Conservation (phyloP, 805 yeast genomes). For the Sugiyamaella americana region DNA sequence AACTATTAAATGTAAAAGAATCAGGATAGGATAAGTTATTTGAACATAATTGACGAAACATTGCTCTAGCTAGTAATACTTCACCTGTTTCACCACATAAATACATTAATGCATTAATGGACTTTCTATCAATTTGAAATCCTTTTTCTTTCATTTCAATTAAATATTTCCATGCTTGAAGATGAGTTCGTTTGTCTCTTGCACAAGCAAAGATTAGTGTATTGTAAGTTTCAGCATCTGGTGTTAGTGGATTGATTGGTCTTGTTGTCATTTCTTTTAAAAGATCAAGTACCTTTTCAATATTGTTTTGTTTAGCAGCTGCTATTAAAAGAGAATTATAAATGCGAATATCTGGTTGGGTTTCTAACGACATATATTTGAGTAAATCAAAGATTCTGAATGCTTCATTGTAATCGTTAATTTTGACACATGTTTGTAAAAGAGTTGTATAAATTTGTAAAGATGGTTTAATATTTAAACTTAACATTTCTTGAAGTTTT, state of each 20-base stretch:
- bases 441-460: conserved; percentile 46
- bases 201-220: conserved; percentile 67
- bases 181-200: conserved; percentile 40
- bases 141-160: conserved; percentile 49
- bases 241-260: conserved; percentile 32
- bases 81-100: conserved; percentile 81
- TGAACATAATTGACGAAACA: conserved; percentile 29
- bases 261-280: conserved; percentile 57
- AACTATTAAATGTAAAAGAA: conserved; percentile 26
- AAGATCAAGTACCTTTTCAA: conserved; percentile 71
- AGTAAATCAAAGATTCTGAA: conserved; percentile 71
- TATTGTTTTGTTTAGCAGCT: conserved; percentile 53
- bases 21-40: conserved; percentile 26
- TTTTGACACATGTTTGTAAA: conserved; percentile 53
- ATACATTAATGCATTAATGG: conserved; percentile 64
- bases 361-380: conserved; percentile 65
- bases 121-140: conserved; percentile 32
- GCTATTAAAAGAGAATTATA: conserved; percentile 69
- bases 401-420: conserved; percentile 51
- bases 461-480: conserved; percentile 12
- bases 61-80: conserved; percentile 59
- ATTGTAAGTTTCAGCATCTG: conserved; percentile 43
- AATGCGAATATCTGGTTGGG: conserved; percentile 61
- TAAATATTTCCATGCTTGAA: conserved; percentile 73
- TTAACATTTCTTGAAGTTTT: conserved; percentile 15